Percentiles rank a stretch among this genome's conserved stretches.
These are phyloP conservation scores for Sporopachydermia cereana DNA, from an alignment of 1,139 yeast species.

Conservation along the genomic window DNA sequence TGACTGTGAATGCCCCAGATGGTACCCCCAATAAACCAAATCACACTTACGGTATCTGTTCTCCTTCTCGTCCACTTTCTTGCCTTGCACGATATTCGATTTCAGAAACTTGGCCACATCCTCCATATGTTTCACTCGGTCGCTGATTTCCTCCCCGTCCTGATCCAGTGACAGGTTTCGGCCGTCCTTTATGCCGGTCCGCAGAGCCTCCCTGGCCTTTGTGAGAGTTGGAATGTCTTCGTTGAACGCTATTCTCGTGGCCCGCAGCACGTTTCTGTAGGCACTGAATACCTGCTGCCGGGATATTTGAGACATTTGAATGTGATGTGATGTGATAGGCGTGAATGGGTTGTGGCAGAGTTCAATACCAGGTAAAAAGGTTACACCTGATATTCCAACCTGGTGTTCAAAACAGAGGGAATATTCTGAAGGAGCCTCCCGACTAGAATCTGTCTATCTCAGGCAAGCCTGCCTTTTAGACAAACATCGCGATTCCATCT, in stretches of 20 bases:
- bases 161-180: constrained; percentile 21
- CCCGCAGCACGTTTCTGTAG: constrained; percentile 59
- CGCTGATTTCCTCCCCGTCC: constrained; percentile 39
- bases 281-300: constrained; percentile 33
- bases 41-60: constrained; percentile 22
- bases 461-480: too few species aligned
- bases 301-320: too few species aligned
- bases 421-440: too few species aligned
- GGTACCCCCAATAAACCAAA: too few species aligned
- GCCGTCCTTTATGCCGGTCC: constrained; percentile 39
- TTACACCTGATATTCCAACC: too few species aligned
- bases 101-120: constrained; percentile 60
- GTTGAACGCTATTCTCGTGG: constrained; percentile 56
- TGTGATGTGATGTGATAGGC: too few species aligned
- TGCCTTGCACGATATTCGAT: constrained; percentile 78
- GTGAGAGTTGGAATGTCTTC: constrained; percentile 39
- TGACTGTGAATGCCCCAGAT: constrained; percentile 3
- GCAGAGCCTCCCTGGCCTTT: constrained; percentile 58
- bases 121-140: constrained; percentile 36
- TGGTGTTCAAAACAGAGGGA: too few species aligned
- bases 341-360: too few species aligned
- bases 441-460: too few species aligned
- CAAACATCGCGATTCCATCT: too few species aligned
- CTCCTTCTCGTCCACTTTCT: constrained; percentile 32
- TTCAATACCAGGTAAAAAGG: too few species aligned